phyloP scores from a whole-genome alignment of 208 protist genomes.

The Acanthamoeba healyi region DNA sequence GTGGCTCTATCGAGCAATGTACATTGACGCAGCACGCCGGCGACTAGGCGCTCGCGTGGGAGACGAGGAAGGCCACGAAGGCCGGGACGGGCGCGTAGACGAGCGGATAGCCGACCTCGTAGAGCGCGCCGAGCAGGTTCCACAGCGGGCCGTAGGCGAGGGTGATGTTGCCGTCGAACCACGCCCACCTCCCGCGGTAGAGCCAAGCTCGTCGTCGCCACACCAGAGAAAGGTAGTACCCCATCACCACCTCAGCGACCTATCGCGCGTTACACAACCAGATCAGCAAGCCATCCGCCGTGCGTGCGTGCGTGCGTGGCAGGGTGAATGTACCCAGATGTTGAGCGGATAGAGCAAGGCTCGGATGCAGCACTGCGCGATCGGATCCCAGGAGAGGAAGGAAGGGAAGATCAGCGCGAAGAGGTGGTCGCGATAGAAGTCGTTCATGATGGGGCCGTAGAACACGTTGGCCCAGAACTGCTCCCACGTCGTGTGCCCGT shows the following conservation, averaged over 20 bases:
- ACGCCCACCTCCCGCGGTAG: not conserved
- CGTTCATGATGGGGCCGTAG: conserved; percentile 37
- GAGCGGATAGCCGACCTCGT: conserved; percentile 2
- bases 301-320: not conserved
- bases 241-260: conserved; percentile 17
- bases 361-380: not conserved
- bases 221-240: not conserved
- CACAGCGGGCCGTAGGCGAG: conserved; percentile 51
- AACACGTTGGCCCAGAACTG: conserved; percentile 71
- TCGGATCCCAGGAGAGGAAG: not conserved
- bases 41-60: not conserved
- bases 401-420: not conserved
- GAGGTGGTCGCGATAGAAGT: conserved; percentile 32
- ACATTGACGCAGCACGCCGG: not conserved
- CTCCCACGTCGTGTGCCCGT: conserved; percentile 61
- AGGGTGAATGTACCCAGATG: conserved; percentile 17
- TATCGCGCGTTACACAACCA: not conserved
- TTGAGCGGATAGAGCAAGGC: not conserved
- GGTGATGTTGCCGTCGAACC: conserved; percentile 47
- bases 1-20: not conserved
- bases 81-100: conserved; percentile 2
- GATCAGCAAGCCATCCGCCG: not conserved
- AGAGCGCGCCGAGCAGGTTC: not conserved
- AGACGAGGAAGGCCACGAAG: not conserved
- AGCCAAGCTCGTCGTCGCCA: conserved; percentile 19